A percentile compares a stretch with the other conserved stretches of the same genome.
phyloP scores from a whole-genome alignment of 768 basidiomycete species.

The Cyclocybe aegerita region DNA sequence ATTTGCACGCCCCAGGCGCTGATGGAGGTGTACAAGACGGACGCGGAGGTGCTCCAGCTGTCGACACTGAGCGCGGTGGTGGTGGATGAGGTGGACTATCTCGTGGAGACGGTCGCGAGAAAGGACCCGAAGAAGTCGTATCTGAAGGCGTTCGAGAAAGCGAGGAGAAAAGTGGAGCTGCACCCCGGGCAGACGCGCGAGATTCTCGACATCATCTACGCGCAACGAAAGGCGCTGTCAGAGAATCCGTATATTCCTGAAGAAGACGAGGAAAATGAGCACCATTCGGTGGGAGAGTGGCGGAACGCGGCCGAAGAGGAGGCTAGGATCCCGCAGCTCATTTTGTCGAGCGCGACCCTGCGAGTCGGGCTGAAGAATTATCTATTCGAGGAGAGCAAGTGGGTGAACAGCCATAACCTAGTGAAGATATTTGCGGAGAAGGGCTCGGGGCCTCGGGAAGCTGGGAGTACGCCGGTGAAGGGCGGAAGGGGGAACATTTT shows the following conservation, averaged over 20 bases:
- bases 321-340: constrained; percentile 49
- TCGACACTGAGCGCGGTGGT: constrained; percentile 53
- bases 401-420: constrained; percentile 48
- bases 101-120: constrained; percentile 54
- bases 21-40: constrained; percentile 49
- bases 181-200: constrained; percentile 62
- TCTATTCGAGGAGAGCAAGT: constrained; percentile 56
- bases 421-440: constrained; percentile 35
- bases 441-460: no score
- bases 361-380: constrained; percentile 51
- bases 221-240: constrained; percentile 27
- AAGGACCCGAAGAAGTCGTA: constrained; percentile 38
- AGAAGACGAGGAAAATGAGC: constrained; percentile 19
- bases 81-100: constrained; percentile 77
- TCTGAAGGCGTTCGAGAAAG: constrained; percentile 33
- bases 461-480: constrained; percentile 10
- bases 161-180: constrained; percentile 38
- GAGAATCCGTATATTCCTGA: constrained; percentile 16
- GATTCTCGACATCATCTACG: constrained; percentile 59
- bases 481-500: constrained; percentile 9
- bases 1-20: constrained; percentile 73
- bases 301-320: constrained; percentile 12
- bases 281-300: constrained; percentile 15
- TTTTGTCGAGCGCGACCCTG: constrained; percentile 73
- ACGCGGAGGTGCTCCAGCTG: constrained; percentile 44